Percentiles rank a stretch among this genome's conserved stretches.
Conservation (phyloP, 2,329 filamentous ascomycete species). For the Trichophyton schoenleinii region DNA sequence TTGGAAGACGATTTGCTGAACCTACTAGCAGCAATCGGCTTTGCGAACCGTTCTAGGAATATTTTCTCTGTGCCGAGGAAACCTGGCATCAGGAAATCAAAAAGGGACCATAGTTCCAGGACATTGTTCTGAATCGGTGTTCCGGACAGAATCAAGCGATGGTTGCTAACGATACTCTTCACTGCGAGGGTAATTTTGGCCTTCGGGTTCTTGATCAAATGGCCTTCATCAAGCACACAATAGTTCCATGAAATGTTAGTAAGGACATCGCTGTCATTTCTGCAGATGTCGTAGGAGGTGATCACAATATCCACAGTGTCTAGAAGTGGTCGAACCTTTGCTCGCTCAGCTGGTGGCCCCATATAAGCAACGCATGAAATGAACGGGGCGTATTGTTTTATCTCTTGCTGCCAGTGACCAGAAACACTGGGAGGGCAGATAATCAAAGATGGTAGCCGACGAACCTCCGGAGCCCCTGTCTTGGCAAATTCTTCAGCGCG, state of each 20-base stretch:
- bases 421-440: conserved; percentile 93
- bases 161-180: conserved; percentile 79
- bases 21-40: conserved; percentile 85
- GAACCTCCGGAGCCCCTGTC: conserved; percentile 63
- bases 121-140: conserved; percentile 98
- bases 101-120: conserved; percentile 90
- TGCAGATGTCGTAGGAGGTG: conserved; percentile 94
- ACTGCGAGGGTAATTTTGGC: conserved; percentile 91
- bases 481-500: conserved; percentile 80
- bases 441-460: conserved; percentile 77
- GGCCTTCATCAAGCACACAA: conserved; percentile 89
- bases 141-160: conserved; percentile 88
- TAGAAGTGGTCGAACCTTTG: conserved; percentile 55
- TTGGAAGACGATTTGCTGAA: conserved; percentile 97
- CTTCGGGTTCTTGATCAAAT: conserved; percentile 97
- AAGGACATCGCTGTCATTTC: conserved; percentile 83
- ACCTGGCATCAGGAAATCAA: conserved; percentile 97
- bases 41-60: conserved; percentile 89
- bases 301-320: conserved; percentile 80
- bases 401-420: conserved; percentile 97
- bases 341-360: conserved; percentile 70
- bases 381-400: conserved; percentile 91
- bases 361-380: conserved; percentile 81
- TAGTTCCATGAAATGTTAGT: conserved; percentile 89
- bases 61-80: conserved; percentile 94